phyloP scores from a whole-genome alignment of 176 grass and related monocot species.

The Oryza glaberrima region DNA sequence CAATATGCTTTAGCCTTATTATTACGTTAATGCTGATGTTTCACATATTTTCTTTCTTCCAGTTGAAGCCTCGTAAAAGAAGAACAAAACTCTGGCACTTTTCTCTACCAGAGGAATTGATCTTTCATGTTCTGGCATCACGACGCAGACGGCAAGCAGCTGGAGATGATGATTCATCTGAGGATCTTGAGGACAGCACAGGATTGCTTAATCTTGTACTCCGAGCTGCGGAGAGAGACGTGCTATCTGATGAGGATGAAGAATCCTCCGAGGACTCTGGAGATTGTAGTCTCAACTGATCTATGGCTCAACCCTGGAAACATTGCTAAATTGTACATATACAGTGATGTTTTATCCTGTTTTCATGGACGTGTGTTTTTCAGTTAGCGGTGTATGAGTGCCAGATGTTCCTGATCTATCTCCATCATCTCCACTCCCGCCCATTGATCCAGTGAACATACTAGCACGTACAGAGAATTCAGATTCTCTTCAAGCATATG shows the following conservation, averaged over 20 bases:
- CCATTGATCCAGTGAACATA: not conserved
- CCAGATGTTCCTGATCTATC: no score
- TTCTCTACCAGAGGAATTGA: slow-evolving; percentile 61
- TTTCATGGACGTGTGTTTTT: slow-evolving; percentile 25
- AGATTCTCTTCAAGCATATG: not conserved
- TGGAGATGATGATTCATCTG: slow-evolving; percentile 45
- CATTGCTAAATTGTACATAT: slow-evolving; percentile 46
- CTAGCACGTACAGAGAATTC: not conserved
- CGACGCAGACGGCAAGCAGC: slow-evolving; percentile 31
- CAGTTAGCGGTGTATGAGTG: not conserved
- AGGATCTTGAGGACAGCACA: slow-evolving; percentile 39
- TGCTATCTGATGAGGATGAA: slow-evolving; percentile 59
- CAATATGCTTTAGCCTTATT: not conserved
- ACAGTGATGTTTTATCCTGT: slow-evolving; percentile 16
- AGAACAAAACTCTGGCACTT: slow-evolving; percentile 51
- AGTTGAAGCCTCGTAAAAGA: slow-evolving; percentile 61
- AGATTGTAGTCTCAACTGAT: slow-evolving; percentile 53
- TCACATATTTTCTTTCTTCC: slow-evolving; percentile 22
- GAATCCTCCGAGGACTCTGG: slow-evolving; percentile 59
- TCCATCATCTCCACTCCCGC: not conserved
- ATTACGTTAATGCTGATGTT: not conserved
- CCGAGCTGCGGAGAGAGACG: slow-evolving; percentile 44
- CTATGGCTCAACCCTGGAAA: not conserved
- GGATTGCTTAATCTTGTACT: slow-evolving; percentile 65
- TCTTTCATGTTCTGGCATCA: slow-evolving; percentile 60